These are phyloP conservation scores for Cercis canadensis DNA, from an alignment of 306 rosid species.

Conservation along the genomic window DNA sequence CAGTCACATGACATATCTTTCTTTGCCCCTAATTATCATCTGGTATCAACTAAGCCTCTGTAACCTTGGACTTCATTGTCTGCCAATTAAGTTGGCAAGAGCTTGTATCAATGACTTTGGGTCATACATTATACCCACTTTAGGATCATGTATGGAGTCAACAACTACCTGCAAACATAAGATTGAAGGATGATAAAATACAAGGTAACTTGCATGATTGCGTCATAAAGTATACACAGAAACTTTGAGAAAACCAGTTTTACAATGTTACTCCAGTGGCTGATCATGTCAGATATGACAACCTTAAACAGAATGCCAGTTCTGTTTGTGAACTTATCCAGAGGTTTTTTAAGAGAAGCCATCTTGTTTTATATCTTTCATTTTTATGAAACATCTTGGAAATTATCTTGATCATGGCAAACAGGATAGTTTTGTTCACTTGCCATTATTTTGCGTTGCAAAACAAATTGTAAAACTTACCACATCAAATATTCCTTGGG, in stretches of 20 bases:
- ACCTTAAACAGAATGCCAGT: constrained; percentile 17
- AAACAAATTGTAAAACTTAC: constrained; percentile 51
- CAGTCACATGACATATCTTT: constrained; percentile 26
- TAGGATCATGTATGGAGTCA: constrained; percentile 72
- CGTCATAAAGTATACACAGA: too few species aligned
- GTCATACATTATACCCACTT: constrained; percentile 77
- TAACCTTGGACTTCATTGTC: constrained; percentile 44
- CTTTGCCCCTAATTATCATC: constrained; percentile 31
- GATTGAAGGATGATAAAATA: constrained; percentile 6
- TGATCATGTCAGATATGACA: background rate
- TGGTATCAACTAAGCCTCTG: constrained; percentile 34
- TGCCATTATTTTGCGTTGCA: constrained; percentile 7
- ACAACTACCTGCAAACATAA: constrained; percentile 66
- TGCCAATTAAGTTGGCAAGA: constrained; percentile 61
- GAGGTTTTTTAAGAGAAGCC: background rate
- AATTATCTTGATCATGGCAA: constrained; percentile 19
- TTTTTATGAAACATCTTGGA: background rate
- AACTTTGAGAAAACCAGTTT: constrained; percentile 14
- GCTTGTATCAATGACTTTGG: constrained; percentile 75
- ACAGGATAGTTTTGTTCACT: constrained; percentile 14
- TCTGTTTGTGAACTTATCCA: constrained; percentile 24
- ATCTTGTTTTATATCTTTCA: background rate
- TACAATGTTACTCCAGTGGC: background rate
- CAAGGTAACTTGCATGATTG: background rate
- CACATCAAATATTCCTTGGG: constrained; percentile 85